Conservation (phyloP, 768 basidiomycete genomes). For the Amanita phalloides region DNA sequence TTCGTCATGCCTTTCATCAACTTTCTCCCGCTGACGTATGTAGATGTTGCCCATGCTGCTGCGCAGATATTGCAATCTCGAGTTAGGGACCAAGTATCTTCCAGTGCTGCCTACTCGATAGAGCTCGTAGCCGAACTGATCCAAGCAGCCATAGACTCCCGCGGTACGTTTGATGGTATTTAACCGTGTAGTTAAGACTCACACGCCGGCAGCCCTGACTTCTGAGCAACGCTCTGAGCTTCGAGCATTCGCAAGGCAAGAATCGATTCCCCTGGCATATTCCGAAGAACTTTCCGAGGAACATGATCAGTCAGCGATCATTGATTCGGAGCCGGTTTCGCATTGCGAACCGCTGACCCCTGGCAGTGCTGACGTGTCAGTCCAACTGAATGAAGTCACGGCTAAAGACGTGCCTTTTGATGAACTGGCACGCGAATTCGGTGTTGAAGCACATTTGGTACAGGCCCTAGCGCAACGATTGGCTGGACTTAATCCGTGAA, state of each 20-base stretch:
- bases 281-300: not conserved
- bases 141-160: conserved; percentile 42
- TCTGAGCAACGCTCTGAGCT: conserved; percentile 35
- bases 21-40: conserved; percentile 1
- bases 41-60: conserved; percentile 37
- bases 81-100: conserved; percentile 23
- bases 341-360: conserved; percentile 8
- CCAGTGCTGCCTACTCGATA: conserved; percentile 24
- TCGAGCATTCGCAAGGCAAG: conserved; percentile 5
- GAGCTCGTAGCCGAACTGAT: conserved; percentile 33
- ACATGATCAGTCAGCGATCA: conserved; percentile 4
- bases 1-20: conserved; percentile 20
- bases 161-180: conserved; percentile 28
- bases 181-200: not conserved
- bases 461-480: conserved; percentile 59
- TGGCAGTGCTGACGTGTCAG: conserved; percentile 7
- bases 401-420: conserved; percentile 12
- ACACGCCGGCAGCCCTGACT: conserved; percentile 41
- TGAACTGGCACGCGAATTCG: conserved; percentile 64
- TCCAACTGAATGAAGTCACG: not conserved
- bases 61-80: conserved; percentile 49
- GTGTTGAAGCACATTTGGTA: conserved; percentile 58
- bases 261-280: conserved; percentile 6
- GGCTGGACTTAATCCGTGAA: conserved; percentile 12
- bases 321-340: conserved; percentile 6